Conservation (phyloP, 768 basidiomycete genomes). For the Hydnomerulius pinastri region DNA sequence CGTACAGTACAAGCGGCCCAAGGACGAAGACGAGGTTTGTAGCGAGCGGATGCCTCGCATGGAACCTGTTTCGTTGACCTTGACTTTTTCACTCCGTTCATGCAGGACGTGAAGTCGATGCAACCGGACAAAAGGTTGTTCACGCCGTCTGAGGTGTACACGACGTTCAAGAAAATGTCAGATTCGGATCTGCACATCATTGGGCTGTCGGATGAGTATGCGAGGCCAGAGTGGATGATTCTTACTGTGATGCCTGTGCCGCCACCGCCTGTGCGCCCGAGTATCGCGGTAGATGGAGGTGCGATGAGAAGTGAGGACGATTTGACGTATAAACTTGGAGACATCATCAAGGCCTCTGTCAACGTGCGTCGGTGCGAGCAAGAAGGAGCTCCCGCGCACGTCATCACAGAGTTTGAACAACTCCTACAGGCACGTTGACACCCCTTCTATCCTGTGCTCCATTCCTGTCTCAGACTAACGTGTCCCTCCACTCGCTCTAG, state of each 20-base stretch:
- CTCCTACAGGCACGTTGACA: slow-evolving; percentile 74
- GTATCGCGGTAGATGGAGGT: slow-evolving; percentile 96
- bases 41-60: slow-evolving; percentile 3
- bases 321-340: slow-evolving; percentile 95
- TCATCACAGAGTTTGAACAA: slow-evolving; percentile 95
- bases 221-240: slow-evolving; percentile 99
- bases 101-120: slow-evolving; percentile 74
- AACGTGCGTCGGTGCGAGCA: slow-evolving; percentile 92
- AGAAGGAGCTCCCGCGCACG: slow-evolving; percentile 95
- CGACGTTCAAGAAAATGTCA: slow-evolving; percentile 94
- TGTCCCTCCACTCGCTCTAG: slow-evolving; percentile 39
- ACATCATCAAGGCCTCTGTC: slow-evolving; percentile 94
- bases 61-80: slow-evolving; percentile 12
- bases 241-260: slow-evolving; percentile 97
- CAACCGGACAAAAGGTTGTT: slow-evolving; percentile 84
- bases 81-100: not conserved
- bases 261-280: slow-evolving; percentile 96
- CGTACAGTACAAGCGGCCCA: slow-evolving; percentile 91
- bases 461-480: slow-evolving; percentile 2
- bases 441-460: not conserved
- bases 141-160: slow-evolving; percentile 87
- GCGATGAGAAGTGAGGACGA: slow-evolving; percentile 98
- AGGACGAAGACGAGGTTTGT: slow-evolving; percentile 92
- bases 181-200: slow-evolving; percentile 85
- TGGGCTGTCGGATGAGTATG: slow-evolving; percentile 93